phyloP scores from a whole-genome alignment of 768 basidiomycete genomes.

The Leccinum pellstonianum region DNA sequence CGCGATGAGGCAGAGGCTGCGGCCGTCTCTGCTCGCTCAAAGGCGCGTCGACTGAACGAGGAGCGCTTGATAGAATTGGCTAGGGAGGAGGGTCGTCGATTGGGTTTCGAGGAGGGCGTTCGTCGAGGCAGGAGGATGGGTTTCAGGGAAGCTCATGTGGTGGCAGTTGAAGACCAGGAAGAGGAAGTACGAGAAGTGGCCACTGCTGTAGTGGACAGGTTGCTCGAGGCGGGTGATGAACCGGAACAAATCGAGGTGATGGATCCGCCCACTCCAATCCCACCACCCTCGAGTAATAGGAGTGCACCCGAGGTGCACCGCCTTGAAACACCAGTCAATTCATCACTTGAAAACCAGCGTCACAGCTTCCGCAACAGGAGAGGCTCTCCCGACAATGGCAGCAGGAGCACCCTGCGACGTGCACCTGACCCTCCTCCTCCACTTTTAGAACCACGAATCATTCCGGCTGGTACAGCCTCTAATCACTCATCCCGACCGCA shows the following conservation, averaged over 20 bases:
- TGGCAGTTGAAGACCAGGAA: slow-evolving; percentile 12
- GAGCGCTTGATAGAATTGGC: slow-evolving; percentile 49
- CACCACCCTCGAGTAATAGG: slow-evolving; percentile 14
- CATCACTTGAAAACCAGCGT: slow-evolving; percentile 20
- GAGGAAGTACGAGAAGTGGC: slow-evolving; percentile 23
- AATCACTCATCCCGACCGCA: slow-evolving; percentile 22
- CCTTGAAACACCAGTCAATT: slow-evolving; percentile 15
- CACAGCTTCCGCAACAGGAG: slow-evolving; percentile 20
- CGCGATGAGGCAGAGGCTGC: slow-evolving; percentile 49
- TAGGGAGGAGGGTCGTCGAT: slow-evolving; percentile 50
- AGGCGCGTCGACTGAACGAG: slow-evolving; percentile 44
- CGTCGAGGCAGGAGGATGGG: slow-evolving; percentile 34
- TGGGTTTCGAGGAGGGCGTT: slow-evolving; percentile 54
- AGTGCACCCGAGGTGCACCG: slow-evolving; percentile 29
- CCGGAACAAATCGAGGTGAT: slow-evolving; percentile 26
- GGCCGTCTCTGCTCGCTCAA: slow-evolving; percentile 44
- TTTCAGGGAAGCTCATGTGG: slow-evolving; percentile 26
- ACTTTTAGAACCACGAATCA: slow-evolving; percentile 16
- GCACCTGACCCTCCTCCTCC: slow-evolving; percentile 10
- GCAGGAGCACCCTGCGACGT: slow-evolving; percentile 17
- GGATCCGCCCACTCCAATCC: slow-evolving; percentile 13
- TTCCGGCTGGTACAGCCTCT: slow-evolving; percentile 7
- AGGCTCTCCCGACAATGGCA: slow-evolving; percentile 13
- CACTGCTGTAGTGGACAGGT: slow-evolving; percentile 19
- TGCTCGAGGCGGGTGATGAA: slow-evolving; percentile 24